Evolutionary conservation across 495 filamentous ascomycete genomes (phyloP).

Genomic region (Talaromyces trachyspermus): DNA sequence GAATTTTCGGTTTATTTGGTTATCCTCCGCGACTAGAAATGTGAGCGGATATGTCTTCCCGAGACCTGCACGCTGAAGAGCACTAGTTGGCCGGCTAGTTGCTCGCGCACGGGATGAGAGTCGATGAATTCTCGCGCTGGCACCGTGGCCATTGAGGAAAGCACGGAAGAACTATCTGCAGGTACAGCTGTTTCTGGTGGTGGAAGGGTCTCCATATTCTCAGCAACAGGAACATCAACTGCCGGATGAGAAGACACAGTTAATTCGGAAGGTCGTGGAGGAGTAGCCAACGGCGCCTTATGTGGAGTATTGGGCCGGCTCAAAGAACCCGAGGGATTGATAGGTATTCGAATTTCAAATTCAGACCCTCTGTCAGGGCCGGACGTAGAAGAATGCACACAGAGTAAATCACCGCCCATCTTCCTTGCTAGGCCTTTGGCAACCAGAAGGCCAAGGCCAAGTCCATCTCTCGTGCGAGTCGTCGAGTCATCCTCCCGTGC

Average conservation of each 20-base stretch:
- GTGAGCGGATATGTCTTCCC: conserved; percentile 55
- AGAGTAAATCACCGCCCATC: conserved; percentile 66
- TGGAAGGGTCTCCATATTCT: conserved; percentile 22
- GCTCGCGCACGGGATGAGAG: background rate
- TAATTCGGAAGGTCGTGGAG: conserved; percentile 4
- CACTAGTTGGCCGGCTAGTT: background rate
- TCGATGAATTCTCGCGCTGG: background rate
- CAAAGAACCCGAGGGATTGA: conserved; percentile 41
- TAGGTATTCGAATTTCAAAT: conserved; percentile 65
- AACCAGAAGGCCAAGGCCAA: conserved; percentile 68
- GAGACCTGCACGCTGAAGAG: conserved; percentile 23
- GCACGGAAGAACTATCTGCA: background rate
- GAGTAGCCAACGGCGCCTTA: conserved; percentile 16
- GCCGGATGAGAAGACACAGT: background rate
- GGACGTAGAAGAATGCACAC: conserved; percentile 59
- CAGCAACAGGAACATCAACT: conserved; percentile 2
- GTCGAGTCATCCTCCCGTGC: conserved; percentile 66
- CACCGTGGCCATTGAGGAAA: background rate
- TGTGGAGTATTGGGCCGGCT: conserved; percentile 34
- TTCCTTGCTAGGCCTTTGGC: conserved; percentile 70
- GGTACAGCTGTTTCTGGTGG: background rate
- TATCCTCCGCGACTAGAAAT: conserved; percentile 74
- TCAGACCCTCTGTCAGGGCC: conserved; percentile 64
- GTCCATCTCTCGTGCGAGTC: conserved; percentile 62
- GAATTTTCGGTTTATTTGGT: conserved; percentile 69